Evolutionary conservation across 805 yeast species (phyloP), one percentile per base, ranked within the genome.

Genomic region (Myxozyma sirexii): DNA sequence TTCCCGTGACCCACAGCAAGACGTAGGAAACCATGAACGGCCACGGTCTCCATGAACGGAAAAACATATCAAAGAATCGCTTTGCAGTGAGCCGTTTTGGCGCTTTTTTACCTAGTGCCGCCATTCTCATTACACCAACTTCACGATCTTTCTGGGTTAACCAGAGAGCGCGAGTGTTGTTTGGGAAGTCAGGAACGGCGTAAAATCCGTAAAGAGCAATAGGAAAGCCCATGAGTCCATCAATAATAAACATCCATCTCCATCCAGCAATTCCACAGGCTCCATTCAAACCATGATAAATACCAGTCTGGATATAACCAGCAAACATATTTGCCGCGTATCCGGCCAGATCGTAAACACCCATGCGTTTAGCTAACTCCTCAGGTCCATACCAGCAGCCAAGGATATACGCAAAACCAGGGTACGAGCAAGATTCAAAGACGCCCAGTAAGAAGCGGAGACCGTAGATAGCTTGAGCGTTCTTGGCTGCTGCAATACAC

Each of bases 181-280:
- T 78, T 70, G 21, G 90, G 88, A 27, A 87, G 84, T 58, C 90
- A 89, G 21, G 90, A 89, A 59, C 84, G 71, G 68, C 76, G 68
- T 29, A 54, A 47, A 38, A 60, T 23, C 64, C 64, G 21, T 37
- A 31, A 6, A 56, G n/a, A n/a, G 57, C 56, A 43, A 60, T 57
- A 2, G 64, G 64, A 21, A 60, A 33, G 5, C 64, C 62, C 38
- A 59, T 59, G 26, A 57, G 33, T 15, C 65, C 65, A 43, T 61
- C 65, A 35, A 62, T 62, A 27, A 62, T 59, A 23, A 62, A 62
- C 45, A 62, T 38, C 65, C 65, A 62, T 75, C 85, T 79, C 90
- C 90, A 87, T 8, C 88, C 84, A 6, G 78, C 78, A 13, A 81
- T 73, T 0, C 90, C 90, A 44, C 70, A 68, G 12, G 69, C 74